These are phyloP conservation scores for Paraphaeosphaeria sporulosa DNA, from an alignment of 2,329 filamentous ascomycete genomes.

Conservation along the genomic window DNA sequence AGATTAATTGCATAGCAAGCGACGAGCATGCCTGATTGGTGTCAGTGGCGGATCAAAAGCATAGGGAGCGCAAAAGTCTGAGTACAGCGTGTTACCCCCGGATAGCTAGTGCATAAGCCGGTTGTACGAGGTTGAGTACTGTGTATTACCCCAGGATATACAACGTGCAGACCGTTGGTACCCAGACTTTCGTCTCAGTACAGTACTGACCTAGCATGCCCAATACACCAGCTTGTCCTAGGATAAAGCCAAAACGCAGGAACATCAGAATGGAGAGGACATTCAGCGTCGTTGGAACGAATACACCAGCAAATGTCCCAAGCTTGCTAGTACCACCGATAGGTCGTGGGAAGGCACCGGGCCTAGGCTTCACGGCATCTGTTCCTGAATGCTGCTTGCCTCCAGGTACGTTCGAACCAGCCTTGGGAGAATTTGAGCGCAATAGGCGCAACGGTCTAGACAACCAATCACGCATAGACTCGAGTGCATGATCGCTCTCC, in stretches of 20 bases:
- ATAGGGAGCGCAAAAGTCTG: too few relatives aligned
- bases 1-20: conserved; percentile 82
- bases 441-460: conserved; percentile 28
- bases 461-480: conserved; percentile 35
- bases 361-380: conserved; percentile 38
- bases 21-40: conserved; percentile 69
- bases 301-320: conserved; percentile 71
- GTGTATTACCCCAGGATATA: too few relatives aligned
- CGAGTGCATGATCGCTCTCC: conserved; percentile 30
- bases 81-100: too few relatives aligned
- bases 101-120: too few relatives aligned
- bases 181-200: too few relatives aligned
- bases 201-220: conserved; percentile 75
- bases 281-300: conserved; percentile 87
- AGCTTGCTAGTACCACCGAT: conserved; percentile 66
- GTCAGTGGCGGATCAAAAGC: conserved; percentile 18
- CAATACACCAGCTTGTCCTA: conserved; percentile 79
- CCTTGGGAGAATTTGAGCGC: conserved; percentile 17
- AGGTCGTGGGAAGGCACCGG: conserved; percentile 50
- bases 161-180: too few relatives aligned
- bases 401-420: conserved; percentile 19
- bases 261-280: conserved; percentile 94
- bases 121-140: too few relatives aligned
- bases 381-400: conserved; percentile 33
- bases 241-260: conserved; percentile 82